These are phyloP conservation scores for Trichoderma koningiopsis DNA, from an alignment of 2,329 filamentous ascomycete genomes.

Conservation along the genomic window DNA sequence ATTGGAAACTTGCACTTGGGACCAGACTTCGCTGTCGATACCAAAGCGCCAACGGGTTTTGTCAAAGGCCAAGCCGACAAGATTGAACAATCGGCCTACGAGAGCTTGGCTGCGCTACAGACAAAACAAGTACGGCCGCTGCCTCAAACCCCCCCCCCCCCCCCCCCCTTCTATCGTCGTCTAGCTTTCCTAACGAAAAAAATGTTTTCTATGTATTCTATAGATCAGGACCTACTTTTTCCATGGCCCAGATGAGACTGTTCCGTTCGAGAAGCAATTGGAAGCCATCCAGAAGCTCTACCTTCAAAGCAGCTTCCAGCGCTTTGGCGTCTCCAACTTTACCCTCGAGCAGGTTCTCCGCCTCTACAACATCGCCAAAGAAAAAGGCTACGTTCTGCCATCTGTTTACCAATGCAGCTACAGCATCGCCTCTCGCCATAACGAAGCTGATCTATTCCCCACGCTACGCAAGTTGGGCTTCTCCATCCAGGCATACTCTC, in stretches of 20 bases:
- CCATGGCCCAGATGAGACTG: slow-evolving; percentile 53
- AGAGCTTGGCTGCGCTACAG: slow-evolving; percentile 11
- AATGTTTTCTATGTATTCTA: slow-evolving; percentile 21
- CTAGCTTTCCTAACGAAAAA: neutral
- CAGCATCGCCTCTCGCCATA: slow-evolving; percentile 42
- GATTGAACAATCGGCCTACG: slow-evolving; percentile 17
- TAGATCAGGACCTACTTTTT: slow-evolving; percentile 59
- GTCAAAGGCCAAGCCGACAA: neutral
- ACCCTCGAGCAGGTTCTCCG: slow-evolving; percentile 41
- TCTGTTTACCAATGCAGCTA: slow-evolving; percentile 50
- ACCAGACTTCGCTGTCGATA: slow-evolving; percentile 15
- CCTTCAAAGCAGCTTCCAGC: slow-evolving; percentile 48
- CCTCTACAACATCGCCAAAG: slow-evolving; percentile 39
- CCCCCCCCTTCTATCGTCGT: neutral
- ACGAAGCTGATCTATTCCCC: slow-evolving; percentile 46
- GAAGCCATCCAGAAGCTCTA: slow-evolving; percentile 63
- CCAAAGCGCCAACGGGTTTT: slow-evolving; percentile 19
- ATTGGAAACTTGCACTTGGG: neutral
- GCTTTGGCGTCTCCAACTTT: slow-evolving; percentile 52
- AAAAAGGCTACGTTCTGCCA: slow-evolving; percentile 45
- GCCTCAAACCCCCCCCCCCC: too few relatives aligned
- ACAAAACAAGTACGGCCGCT: neutral
- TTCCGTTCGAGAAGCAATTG: slow-evolving; percentile 62
- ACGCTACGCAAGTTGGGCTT: slow-evolving; percentile 47
- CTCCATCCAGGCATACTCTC: slow-evolving; percentile 49